Base-by-base conservation (phyloP, 2,329 filamentous ascomycete genomes). In the Hymenoscyphus repandus region DNA sequence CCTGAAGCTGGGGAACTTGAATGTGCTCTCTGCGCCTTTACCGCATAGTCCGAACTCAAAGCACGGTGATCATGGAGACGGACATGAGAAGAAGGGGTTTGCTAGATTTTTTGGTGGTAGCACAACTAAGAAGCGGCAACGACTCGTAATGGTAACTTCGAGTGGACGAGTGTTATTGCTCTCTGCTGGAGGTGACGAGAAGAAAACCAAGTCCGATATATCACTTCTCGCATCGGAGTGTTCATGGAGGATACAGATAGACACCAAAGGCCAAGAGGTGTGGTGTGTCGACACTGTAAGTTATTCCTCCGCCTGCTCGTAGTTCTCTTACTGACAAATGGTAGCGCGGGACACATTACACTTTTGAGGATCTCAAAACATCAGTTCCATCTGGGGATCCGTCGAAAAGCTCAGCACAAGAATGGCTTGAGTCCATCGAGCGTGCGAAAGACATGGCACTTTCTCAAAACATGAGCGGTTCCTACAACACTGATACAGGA, bases 241-340 rank as follows among this genome's bases (percentile, higher is more conserved):
- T 59, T 74, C 80, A 22, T 97, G 89, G 83, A 86, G 81, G 66
- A 90, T 78, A 47, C 88, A 88, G 60, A 79, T 85, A 41, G 93
- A 96, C 68, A 76, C 82, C n/a, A 96, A 95, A 69, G 91, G 90
- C 22, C 79, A 92, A 70, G 85, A 84, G 27, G 84, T 88, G 52
- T 97, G 90, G 89, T 86, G 86, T 69, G 85, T 97, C 47, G 90
- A 97, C 73, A 95, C 89, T 60, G 93, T 97, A 83, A 77, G 90
- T 78, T 46, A 15, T 51, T 54, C 27, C 1, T 49, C 31, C 38
- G 42, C 39, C 34, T 20, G 45, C 34, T 42, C 39, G 18, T 11
- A 39, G 51, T 33, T 41, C 34, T 18, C n/a, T 18, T 43, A 18
- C 54, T 56, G 38, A 57, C 47, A 15, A 42, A 59, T 51, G 57